Evolutionary conservation across 352 stramenopile species (phyloP).

Genomic region (Phytophthora fragariae): DNA sequence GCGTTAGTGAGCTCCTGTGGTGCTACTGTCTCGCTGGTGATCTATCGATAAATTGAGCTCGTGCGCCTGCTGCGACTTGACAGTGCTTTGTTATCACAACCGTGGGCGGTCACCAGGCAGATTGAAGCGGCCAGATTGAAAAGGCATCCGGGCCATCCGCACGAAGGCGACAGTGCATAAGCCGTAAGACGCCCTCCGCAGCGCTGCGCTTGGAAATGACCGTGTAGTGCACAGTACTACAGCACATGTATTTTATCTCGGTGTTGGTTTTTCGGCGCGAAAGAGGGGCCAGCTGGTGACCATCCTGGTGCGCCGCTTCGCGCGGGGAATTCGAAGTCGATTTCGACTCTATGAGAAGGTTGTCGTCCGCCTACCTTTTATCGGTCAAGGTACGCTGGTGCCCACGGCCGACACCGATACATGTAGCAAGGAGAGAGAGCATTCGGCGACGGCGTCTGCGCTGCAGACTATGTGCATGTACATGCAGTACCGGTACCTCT

Average conservation of each 20-base stretch:
- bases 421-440: too few relatives aligned
- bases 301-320: not conserved
- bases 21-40: conserved; percentile 10
- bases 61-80: conserved; percentile 9
- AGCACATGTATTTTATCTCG: not conserved
- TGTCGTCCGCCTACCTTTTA: not conserved
- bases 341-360: not conserved
- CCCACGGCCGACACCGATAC: too few relatives aligned
- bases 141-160: not conserved
- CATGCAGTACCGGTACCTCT: too few relatives aligned
- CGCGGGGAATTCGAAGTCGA: not conserved
- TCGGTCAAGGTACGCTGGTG: too few relatives aligned
- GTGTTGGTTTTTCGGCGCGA: not conserved
- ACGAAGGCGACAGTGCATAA: not conserved
- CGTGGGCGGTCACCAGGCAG: conserved; percentile 8
- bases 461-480: too few relatives aligned
- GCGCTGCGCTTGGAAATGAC: not conserved
- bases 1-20: not conserved
- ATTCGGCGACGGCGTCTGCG: too few relatives aligned
- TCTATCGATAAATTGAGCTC: conserved; percentile 2
- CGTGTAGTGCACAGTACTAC: not conserved
- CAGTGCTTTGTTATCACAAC: conserved; percentile 16
- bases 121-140: conserved; percentile 10
- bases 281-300: not conserved
- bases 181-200: not conserved